phyloP scores from a whole-genome alignment of 805 yeast genomes.

The Candida schatavii region DNA sequence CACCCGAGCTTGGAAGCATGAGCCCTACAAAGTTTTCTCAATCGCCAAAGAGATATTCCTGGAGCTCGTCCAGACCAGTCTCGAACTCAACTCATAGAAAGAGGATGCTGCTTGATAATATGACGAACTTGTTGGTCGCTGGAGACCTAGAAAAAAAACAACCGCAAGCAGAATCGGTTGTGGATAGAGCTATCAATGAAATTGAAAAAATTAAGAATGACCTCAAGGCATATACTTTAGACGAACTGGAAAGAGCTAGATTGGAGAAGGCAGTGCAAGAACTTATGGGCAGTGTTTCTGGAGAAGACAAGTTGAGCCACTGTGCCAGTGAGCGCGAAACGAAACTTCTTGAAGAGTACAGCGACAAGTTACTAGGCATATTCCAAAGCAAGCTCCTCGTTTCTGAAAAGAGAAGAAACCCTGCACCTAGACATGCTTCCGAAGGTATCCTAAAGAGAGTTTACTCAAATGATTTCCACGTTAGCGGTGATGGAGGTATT shows the following conservation, averaged over 20 bases:
- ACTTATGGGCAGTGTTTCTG: no score
- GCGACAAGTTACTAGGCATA: slow-evolving; percentile 32
- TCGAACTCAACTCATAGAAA: not conserved
- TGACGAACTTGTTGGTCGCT: not conserved
- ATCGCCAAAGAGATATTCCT: not conserved
- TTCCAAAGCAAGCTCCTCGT: slow-evolving; percentile 21
- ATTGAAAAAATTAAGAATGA: no score
- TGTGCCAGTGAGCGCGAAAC: no score
- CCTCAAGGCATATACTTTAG: no score
- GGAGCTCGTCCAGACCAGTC: not conserved
- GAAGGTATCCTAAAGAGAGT: slow-evolving; percentile 2
- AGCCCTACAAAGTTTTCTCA: not conserved
- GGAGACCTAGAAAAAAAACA: no score
- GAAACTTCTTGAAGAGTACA: slow-evolving; percentile 35
- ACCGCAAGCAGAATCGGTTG: no score
- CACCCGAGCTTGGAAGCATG: no score
- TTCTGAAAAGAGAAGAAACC: not conserved
- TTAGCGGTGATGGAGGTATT: not conserved
- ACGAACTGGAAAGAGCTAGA: no score
- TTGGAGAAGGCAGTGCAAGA: no score
- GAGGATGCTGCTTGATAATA: slow-evolving; percentile 4
- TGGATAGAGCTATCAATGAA: not conserved
- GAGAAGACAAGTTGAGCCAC: no score
- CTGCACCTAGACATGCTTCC: slow-evolving; percentile 2
- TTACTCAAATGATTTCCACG: slow-evolving; percentile 2